phyloP scores from a whole-genome alignment of 2,329 filamentous ascomycete genomes.

The Talaromyces sp. region DNA sequence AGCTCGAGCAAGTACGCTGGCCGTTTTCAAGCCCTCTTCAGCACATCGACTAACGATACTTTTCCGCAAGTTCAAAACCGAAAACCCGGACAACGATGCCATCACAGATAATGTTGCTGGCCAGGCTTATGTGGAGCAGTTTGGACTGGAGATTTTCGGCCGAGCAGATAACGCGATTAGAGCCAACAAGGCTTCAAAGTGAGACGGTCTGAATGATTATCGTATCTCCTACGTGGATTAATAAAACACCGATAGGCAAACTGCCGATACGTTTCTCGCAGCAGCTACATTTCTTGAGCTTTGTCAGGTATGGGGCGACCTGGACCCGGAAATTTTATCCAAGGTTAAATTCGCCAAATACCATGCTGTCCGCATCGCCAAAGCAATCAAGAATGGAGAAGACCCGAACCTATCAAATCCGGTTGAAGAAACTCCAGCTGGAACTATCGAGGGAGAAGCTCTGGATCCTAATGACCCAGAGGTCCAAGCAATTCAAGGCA shows the following conservation, averaged over 20 bases:
- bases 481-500: constrained; percentile 49
- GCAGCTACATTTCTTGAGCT: constrained; percentile 89
- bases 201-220: constrained; percentile 15
- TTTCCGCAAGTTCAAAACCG: constrained; percentile 58
- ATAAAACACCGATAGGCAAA: constrained; percentile 57
- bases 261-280: constrained; percentile 87
- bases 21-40: background rate
- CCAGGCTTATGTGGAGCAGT: constrained; percentile 90
- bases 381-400: constrained; percentile 81
- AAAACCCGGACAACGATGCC: constrained; percentile 72
- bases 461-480: constrained; percentile 63
- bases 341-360: constrained; percentile 98
- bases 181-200: constrained; percentile 78
- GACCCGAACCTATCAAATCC: constrained; percentile 93
- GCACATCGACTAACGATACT: constrained; percentile 1
- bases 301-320: constrained; percentile 71
- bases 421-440: constrained; percentile 49
- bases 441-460: constrained; percentile 34
- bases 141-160: constrained; percentile 80
- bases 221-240: background rate
- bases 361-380: constrained; percentile 84
- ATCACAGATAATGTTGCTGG: constrained; percentile 79
- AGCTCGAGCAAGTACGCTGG: constrained; percentile 64
- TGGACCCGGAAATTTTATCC: constrained; percentile 68
- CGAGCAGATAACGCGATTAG: constrained; percentile 76